Evolutionary conservation across 768 basidiomycete species (phyloP).

Genomic region (Kwoniella newhampshirensis): DNA sequence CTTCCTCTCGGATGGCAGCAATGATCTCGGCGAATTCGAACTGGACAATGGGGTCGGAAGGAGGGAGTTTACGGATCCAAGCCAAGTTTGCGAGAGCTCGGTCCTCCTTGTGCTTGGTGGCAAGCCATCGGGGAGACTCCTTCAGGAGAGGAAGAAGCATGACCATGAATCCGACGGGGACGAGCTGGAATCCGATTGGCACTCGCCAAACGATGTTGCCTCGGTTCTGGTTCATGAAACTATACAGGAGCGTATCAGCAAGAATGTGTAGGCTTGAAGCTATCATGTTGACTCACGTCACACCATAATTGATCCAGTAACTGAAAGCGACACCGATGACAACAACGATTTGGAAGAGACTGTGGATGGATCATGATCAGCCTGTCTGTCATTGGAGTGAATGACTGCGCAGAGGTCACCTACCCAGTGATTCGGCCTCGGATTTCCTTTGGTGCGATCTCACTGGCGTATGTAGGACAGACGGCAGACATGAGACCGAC

Average conservation of each 20-base stretch:
- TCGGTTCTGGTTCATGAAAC: constrained; percentile 15
- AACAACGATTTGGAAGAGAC: constrained; percentile 83
- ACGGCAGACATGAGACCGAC: constrained; percentile 70
- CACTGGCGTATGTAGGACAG: constrained; percentile 80
- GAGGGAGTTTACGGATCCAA: constrained; percentile 52
- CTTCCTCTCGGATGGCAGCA: constrained; percentile 74
- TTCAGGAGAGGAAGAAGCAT: constrained; percentile 39
- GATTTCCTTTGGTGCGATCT: constrained; percentile 81
- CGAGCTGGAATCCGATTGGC: constrained; percentile 51
- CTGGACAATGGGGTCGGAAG: constrained; percentile 50
- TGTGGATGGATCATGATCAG: constrained; percentile 62
- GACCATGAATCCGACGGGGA: constrained; percentile 54
- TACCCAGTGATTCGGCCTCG: constrained; percentile 84
- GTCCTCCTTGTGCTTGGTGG: constrained; percentile 50
- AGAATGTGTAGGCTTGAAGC: too few species aligned
- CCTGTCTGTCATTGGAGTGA: not conserved
- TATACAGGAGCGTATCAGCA: too few species aligned
- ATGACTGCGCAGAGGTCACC: constrained; percentile 39
- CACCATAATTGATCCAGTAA: constrained; percentile 49
- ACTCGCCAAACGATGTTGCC: constrained; percentile 34
- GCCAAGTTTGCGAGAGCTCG: constrained; percentile 59
- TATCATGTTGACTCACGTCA: too few species aligned
- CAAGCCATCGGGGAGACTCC: constrained; percentile 55
- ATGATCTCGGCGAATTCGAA: constrained; percentile 66
- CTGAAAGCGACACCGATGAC: constrained; percentile 81